Evolutionary conservation across 257 asterid genomes (phyloP).

Genomic region (Primulina eburnea): DNA sequence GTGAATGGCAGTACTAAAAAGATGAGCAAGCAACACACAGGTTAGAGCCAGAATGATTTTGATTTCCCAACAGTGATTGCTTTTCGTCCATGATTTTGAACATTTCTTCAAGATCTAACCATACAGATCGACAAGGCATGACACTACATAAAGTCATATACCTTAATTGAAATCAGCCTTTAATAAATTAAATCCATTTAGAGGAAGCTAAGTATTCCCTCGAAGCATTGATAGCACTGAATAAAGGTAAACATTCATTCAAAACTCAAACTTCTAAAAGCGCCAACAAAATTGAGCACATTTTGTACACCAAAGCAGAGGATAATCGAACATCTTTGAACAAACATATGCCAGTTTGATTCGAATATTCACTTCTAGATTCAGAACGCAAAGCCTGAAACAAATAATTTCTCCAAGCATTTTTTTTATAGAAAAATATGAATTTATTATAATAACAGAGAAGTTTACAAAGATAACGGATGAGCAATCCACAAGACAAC

Average conservation of each 20-base stretch:
- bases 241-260: conserved; percentile 1
- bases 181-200: background rate
- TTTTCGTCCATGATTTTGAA: conserved; percentile 12
- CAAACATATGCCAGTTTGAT: conserved; percentile 1
- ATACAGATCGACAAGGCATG: background rate
- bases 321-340: background rate
- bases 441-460: no score
- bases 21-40: conserved; percentile 13
- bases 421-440: no score
- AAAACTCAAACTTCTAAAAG: conserved; percentile 11
- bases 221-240: conserved; percentile 11
- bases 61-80: background rate
- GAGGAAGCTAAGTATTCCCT: conserved; percentile 2
- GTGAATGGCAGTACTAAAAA: background rate
- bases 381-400: conserved; percentile 3
- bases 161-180: background rate
- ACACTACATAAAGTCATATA: background rate
- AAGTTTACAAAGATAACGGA: no score
- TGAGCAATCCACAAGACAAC: no score
- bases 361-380: conserved; percentile 8
- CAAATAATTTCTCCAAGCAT: background rate
- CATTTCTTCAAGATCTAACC: conserved; percentile 1
- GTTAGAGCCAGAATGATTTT: background rate
- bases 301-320: background rate
- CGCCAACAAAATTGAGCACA: background rate